phyloP scores from a whole-genome alignment of 2,329 filamentous ascomycete genomes.

The Aschersonia sp. region DNA sequence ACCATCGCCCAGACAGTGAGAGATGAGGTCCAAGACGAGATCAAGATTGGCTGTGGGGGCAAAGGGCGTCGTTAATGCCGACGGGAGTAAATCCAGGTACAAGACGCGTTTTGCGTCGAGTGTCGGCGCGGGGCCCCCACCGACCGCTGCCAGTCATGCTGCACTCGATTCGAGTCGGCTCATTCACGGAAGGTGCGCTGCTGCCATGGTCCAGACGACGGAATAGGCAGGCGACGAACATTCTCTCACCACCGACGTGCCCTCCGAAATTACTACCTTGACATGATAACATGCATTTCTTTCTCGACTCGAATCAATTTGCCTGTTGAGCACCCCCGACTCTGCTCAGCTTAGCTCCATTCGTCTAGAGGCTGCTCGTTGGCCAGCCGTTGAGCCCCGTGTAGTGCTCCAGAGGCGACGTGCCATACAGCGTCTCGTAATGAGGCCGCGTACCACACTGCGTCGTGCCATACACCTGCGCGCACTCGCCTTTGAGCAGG shows the following conservation, averaged over 20 bases:
- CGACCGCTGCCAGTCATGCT: neutral
- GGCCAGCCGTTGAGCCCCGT: constrained; percentile 21
- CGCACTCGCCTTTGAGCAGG: constrained; percentile 7
- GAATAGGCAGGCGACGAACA: neutral
- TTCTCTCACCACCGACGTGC: neutral
- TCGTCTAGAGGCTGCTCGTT: constrained; percentile 15
- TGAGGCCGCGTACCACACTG: constrained; percentile 8
- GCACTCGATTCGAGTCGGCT: neutral
- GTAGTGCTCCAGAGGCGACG: constrained; percentile 18
- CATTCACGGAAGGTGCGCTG: no score
- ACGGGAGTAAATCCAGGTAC: no score
- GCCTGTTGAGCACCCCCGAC: neutral
- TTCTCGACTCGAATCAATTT: neutral
- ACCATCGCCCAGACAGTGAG: no score
- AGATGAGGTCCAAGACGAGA: neutral
- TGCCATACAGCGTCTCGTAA: constrained; percentile 14
- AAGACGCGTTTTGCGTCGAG: neutral
- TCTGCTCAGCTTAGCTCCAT: neutral
- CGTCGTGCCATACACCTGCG: constrained; percentile 3
- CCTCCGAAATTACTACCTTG: neutral
- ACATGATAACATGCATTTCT: neutral
- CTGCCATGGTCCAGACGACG: no score
- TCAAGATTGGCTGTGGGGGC: neutral
- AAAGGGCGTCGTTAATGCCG: neutral
- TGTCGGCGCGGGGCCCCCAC: neutral